Evolutionary conservation across 768 basidiomycete genomes (phyloP).

Genomic region (Leucosporidium yakuticum): DNA sequence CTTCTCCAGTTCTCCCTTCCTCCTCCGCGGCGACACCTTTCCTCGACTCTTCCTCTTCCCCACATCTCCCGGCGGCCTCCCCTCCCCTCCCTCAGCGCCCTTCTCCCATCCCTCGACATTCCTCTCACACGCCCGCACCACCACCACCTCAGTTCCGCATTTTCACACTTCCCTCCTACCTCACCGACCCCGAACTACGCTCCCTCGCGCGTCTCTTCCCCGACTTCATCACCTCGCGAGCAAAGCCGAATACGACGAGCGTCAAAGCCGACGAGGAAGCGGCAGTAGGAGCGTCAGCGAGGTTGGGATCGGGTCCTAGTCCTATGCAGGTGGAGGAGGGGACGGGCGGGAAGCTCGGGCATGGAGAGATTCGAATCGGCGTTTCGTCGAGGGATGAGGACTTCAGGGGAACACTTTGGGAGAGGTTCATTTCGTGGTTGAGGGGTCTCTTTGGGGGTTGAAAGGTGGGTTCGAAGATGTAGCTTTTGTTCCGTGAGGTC

Average conservation of each 20-base stretch:
- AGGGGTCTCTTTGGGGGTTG: not conserved
- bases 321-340: not conserved
- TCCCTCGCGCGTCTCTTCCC: constrained; percentile 29
- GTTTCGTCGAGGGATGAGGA: not conserved
- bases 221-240: constrained; percentile 12
- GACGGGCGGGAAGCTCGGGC: not conserved
- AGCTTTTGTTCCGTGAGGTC: not conserved
- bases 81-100: not conserved
- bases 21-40: not conserved
- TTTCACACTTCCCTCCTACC: constrained; percentile 28
- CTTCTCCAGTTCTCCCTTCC: not conserved
- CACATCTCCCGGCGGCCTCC: not conserved
- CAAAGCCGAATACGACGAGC: not conserved
- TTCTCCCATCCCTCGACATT: not conserved
- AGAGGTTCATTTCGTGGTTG: constrained; percentile 3
- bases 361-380: constrained; percentile 2
- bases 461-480: not conserved
- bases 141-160: constrained; percentile 14
- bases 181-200: constrained; percentile 33
- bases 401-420: not conserved
- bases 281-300: too few relatives aligned
- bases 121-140: not conserved
- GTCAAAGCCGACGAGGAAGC: not conserved
- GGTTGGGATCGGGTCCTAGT: too few relatives aligned
- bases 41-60: not conserved